Base-by-base conservation (phyloP, 208 protist species). In the Leptomonas seymouri region DNA sequence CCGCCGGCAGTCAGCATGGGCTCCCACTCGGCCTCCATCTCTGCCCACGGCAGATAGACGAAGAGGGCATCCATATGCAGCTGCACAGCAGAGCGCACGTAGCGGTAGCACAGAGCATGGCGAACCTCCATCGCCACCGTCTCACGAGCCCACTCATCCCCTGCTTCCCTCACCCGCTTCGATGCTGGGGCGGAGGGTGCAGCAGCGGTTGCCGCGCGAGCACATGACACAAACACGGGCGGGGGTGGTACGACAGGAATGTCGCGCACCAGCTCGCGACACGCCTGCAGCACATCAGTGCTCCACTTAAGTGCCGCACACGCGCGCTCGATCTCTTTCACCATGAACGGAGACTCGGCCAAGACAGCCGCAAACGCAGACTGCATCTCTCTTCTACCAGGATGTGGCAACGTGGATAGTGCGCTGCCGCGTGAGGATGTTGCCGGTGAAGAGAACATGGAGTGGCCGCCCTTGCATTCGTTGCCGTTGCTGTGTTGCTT, bases 31-130 rank as follows among this genome's bases (percentile, higher is more conserved):
- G 71, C 71, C 65, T 90, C 85, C 63, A 93, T 31, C 65, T 87
- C 78, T 11, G 39, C 64, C 86, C 88, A 96, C 21, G 89, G 82
- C 50, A 96, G 72, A 62, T 75, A 74, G 3, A 67, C 42, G 46
- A 96, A 94, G 42, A 96, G 76, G 21, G 67, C 77, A 49, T 96
- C 91, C 58, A 94, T 76, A 31, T 91, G 74, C 27, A 59, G 44
- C 76, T 94, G 86, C 61, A 96, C 84, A 5, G 77, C 73, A 5
- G 84, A 81, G 20, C 67, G 75, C 45, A 85, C 82, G 62, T 84
- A 79, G 36, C 67, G 62, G 46, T 83, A 68, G 67, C 87, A 91
- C 56, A 86, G 72, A 15, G 61, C 73, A n/a, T 78, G 75, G 16
- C 86, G 83, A 34, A 66, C 56, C 71, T 70, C 71, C 63, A 69